Evolutionary conservation across 306 rosid genomes (phyloP), one percentile per base, ranked within the genome.

Genomic region (Castanea sativa): DNA sequence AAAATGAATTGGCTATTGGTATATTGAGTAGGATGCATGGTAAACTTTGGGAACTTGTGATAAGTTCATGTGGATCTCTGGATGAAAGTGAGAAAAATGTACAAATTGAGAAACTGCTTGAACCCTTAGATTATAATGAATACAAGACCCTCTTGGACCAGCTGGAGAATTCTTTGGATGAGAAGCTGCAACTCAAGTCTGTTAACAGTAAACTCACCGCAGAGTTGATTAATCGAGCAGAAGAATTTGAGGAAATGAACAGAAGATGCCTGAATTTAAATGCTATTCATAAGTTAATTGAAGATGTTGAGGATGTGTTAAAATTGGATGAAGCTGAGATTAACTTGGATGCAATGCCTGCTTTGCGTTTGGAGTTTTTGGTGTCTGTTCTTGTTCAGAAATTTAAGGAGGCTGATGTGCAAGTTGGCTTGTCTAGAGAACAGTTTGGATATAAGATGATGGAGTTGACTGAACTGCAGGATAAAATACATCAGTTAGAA

Each of bases 301-400:
- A 87, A 75, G 89, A 88, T 82, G 82, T 90, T 80, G 87, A 82
- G 30, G 81, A 88, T 67, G 86, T 82, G 72, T 88, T 95, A 73
- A 82, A 84, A 71, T 73, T 74, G 76, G 92, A 90, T 32, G 83
- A 83, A 61, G 35, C 82, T 52, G 85, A 78, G 83, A 67, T 69
- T 10, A 79, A 85, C 57, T 55, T 69, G 21, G 85, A 78, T 79
- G 74, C 80, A 79, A 76, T 81, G 0, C 94, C 95, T 8, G 84
- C 92, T 81, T 76, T 81, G 38, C 83, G 65, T 83, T 87, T 95
- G 65, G 89, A 87, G 65, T 86, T 87, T 43, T 55, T 93, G 76
- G 86, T 95, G 53, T 84, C 87, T 14, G 76, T 85, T 81, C 92
- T 95, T 90, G 81, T 93, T 76, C 96, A 83, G 85, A 95, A 88